Evolutionary conservation across 2,329 filamentous ascomycete genomes (phyloP).

Genomic region (Rutstroemia sp.): DNA sequence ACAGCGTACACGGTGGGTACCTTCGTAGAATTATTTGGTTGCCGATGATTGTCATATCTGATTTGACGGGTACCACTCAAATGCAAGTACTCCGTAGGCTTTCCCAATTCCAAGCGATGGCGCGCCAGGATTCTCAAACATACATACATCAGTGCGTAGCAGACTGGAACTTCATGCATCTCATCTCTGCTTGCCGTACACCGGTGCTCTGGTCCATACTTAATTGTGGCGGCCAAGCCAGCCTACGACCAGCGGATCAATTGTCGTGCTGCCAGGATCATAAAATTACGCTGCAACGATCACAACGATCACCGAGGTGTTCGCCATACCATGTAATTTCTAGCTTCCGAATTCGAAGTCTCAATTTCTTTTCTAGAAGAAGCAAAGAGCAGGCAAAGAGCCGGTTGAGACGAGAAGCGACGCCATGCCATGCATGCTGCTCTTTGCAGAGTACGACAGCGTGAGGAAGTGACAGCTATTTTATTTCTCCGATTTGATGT

Average conservation of each 20-base stretch:
- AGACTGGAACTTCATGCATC: constrained; percentile 25
- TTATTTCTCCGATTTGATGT: constrained; percentile 6
- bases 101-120: neutral
- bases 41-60: constrained; percentile 1
- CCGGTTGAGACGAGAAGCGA: too few species aligned
- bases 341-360: neutral
- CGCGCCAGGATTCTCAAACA: constrained; percentile 14
- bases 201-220: constrained; percentile 21
- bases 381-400: neutral
- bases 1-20: too few species aligned
- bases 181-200: constrained; percentile 28
- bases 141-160: constrained; percentile 20
- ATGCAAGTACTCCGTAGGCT: too few species aligned
- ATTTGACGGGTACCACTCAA: neutral
- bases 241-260: constrained; percentile 8
- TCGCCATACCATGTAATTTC: neutral
- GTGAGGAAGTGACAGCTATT: too few species aligned
- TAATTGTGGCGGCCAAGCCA: constrained; percentile 10
- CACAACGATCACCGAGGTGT: constrained; percentile 7
- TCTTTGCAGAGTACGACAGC: neutral
- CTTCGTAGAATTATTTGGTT: neutral
- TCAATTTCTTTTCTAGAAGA: constrained; percentile 6
- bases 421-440: neutral
- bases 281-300: too few species aligned
- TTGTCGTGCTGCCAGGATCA: neutral